Percentiles rank a stretch among this genome's conserved stretches.
Evolutionary conservation across 306 rosid species (phyloP).

Genomic region (Malus asiatica): DNA sequence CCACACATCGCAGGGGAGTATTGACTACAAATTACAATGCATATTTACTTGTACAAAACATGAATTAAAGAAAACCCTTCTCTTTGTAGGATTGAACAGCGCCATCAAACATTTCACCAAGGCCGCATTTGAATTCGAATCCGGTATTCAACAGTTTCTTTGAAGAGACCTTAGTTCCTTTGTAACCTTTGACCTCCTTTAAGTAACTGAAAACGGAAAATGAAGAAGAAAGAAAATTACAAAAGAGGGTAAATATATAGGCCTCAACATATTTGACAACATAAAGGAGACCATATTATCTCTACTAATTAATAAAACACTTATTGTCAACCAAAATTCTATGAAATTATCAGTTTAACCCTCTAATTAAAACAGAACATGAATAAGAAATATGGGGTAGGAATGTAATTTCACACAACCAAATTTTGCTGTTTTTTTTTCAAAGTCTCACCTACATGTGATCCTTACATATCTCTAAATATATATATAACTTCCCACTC

Average conservation of each 20-base stretch:
- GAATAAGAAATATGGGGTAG: no score
- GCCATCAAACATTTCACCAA: constrained; percentile 36
- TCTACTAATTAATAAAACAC: no score
- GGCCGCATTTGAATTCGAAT: constrained; percentile 28
- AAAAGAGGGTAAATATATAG: background rate
- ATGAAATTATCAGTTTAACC: no score
- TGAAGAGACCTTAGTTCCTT: constrained; percentile 23
- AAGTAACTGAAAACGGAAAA: background rate
- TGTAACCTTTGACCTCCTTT: background rate
- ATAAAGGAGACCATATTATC: background rate
- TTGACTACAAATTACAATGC: no score
- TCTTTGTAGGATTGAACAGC: constrained; percentile 41
- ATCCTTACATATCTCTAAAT: no score
- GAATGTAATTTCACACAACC: no score
- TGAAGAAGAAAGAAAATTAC: background rate
- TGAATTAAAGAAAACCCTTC: constrained; percentile 26
- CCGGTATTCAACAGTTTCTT: constrained; percentile 36
- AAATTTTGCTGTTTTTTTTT: no score
- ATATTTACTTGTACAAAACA: background rate
- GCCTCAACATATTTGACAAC: background rate
- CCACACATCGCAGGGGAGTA: background rate
- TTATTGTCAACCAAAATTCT: no score
- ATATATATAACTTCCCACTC: no score
- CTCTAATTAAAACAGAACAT: no score
- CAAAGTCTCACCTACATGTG: no score